These are phyloP conservation scores for Seiridium cupressi DNA, from an alignment of 2,329 filamentous ascomycete genomes.

Conservation along the genomic window DNA sequence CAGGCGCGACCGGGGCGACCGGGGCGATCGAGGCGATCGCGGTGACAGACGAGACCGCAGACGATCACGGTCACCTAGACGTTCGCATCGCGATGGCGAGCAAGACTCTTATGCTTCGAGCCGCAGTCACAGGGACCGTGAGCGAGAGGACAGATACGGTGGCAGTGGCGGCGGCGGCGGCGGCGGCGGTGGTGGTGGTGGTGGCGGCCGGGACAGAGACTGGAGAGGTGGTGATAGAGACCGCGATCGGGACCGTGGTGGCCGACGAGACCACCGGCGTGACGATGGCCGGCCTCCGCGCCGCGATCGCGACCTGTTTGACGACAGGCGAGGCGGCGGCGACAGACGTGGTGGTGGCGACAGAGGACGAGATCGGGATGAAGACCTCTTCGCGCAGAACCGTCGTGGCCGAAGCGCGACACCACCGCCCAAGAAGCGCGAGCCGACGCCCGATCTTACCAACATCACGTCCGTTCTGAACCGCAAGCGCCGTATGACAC, in stretches of 20 bases:
- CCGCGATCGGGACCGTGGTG: conserved; percentile 62
- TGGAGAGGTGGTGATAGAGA: conserved; percentile 47
- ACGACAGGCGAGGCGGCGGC: conserved; percentile 53
- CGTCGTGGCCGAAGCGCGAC: conserved; percentile 72
- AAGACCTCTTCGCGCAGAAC: conserved; percentile 47
- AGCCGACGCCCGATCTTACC: conserved; percentile 93
- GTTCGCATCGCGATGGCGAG: conserved; percentile 64
- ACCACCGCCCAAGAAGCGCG: conserved; percentile 83
- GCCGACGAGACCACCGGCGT: conserved; percentile 41
- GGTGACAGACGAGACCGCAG: conserved; percentile 41
- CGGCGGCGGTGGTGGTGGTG: conserved; percentile 59
- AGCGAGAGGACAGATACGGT: conserved; percentile 89
- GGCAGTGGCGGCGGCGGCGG: conserved; percentile 62
- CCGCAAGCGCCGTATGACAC: conserved; percentile 88
- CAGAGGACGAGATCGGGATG: conserved; percentile 39
- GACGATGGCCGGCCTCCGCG: conserved; percentile 57
- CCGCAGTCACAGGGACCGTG: conserved; percentile 86
- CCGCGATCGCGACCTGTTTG: conserved; percentile 59
- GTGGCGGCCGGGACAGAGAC: conserved; percentile 35
- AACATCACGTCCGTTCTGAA: conserved; percentile 79
- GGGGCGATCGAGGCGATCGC: conserved; percentile 42
- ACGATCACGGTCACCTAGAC: conserved; percentile 61
- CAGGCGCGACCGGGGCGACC: conserved; percentile 36
- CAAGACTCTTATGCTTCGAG: conserved; percentile 86
- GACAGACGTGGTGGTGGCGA: conserved; percentile 39